Conservation (phyloP, 1,284 basidiomycete genomes). For the Pseudozyma tsukubaensis region DNA sequence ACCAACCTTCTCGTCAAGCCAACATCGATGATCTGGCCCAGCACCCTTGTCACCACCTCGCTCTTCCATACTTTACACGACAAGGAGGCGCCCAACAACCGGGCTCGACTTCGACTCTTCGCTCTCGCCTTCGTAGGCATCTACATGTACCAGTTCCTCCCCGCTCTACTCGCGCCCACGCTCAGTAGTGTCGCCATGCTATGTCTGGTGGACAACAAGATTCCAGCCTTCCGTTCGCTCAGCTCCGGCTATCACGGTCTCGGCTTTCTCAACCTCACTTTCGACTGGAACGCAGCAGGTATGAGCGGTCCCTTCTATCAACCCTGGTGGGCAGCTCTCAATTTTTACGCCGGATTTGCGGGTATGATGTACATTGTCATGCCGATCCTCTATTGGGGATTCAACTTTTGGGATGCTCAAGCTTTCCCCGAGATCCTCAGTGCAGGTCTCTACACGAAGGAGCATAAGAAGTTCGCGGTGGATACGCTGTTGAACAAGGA, state of each 20-base stretch:
- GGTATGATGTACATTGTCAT: slow-evolving; percentile 72
- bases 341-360: slow-evolving; percentile 65
- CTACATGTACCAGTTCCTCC: slow-evolving; percentile 72
- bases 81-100: slow-evolving; percentile 65
- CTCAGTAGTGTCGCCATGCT: slow-evolving; percentile 71
- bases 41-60: slow-evolving; percentile 71
- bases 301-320: slow-evolving; percentile 71
- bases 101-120: slow-evolving; percentile 70
- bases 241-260: slow-evolving; percentile 72
- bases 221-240: slow-evolving; percentile 70
- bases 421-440: slow-evolving; percentile 70
- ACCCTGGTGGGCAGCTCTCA: slow-evolving; percentile 71
- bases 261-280: slow-evolving; percentile 71
- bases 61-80: slow-evolving; percentile 73
- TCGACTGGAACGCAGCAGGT: slow-evolving; percentile 72
- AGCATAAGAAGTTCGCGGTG: slow-evolving; percentile 57
- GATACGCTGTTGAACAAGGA: slow-evolving; percentile 56
- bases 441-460: slow-evolving; percentile 69
- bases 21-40: slow-evolving; percentile 70
- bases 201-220: slow-evolving; percentile 70
- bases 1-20: slow-evolving; percentile 67
- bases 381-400: slow-evolving; percentile 70
- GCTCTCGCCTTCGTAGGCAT: slow-evolving; percentile 69
- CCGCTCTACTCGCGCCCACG: slow-evolving; percentile 71
- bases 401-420: slow-evolving; percentile 71